Evolutionary conservation across 139 green algal species (phyloP).

Genomic region (Coelastrella sp.): DNA sequence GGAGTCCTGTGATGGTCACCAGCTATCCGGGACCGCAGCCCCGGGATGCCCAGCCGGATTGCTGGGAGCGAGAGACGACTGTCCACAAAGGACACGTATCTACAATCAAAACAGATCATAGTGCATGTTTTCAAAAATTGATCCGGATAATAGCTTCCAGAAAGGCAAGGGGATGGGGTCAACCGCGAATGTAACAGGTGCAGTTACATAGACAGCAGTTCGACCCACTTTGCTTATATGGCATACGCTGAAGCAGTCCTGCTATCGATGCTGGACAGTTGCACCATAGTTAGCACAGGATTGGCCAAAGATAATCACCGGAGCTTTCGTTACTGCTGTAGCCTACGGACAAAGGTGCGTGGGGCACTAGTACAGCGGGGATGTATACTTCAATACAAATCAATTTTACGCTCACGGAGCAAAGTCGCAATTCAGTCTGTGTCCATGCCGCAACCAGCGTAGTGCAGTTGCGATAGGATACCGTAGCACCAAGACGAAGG

Average conservation of each 20-base stretch:
- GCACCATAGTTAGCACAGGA: neutral
- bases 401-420: neutral
- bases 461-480: neutral
- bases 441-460: neutral
- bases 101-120: neutral
- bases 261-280: neutral
- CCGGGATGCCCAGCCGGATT: too few species aligned
- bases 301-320: too few species aligned
- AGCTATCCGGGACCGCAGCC: too few species aligned
- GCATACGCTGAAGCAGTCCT: neutral
- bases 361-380: neutral
- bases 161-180: neutral
- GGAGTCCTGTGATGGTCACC: neutral
- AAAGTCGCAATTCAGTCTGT: neutral
- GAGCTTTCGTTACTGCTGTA: neutral
- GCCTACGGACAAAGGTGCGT: neutral
- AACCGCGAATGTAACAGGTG: slow-evolving; percentile 12
- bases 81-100: too few species aligned
- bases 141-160: neutral
- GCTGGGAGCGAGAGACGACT: too few species aligned
- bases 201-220: slow-evolving; percentile 5
- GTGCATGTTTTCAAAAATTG: neutral
- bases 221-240: neutral
- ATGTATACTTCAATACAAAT: neutral
- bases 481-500: neutral